phyloP scores from a whole-genome alignment of 768 basidiomycete species.

The Lactarius trivialis region DNA sequence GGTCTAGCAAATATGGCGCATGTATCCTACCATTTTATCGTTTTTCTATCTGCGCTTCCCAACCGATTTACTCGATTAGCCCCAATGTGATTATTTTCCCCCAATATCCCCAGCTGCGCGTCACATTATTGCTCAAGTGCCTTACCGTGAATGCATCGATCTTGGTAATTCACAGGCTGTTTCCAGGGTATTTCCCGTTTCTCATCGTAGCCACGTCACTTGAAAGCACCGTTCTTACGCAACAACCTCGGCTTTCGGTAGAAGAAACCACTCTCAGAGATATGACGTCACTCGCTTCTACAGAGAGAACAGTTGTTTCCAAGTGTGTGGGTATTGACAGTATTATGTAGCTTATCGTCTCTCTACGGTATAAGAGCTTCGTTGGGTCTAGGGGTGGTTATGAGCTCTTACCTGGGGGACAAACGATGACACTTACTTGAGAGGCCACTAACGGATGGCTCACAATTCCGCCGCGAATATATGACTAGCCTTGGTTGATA shows the following conservation, averaged over 20 bases:
- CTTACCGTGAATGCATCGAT: neutral
- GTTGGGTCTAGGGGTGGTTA: neutral
- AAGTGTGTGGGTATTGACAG: neutral
- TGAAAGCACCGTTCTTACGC: neutral
- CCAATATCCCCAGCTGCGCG: neutral
- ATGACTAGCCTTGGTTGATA: constrained; percentile 2
- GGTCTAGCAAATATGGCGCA: constrained; percentile 8
- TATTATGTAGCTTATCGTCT: neutral
- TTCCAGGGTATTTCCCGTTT: neutral
- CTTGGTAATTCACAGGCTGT: neutral
- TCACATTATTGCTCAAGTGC: neutral
- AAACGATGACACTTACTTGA: neutral
- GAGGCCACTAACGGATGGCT: neutral
- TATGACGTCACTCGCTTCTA: neutral
- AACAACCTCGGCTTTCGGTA: neutral
- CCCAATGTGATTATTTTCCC: neutral
- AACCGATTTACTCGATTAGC: constrained; percentile 3
- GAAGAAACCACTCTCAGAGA: neutral
- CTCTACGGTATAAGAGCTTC: neutral
- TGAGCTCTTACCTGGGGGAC: neutral
- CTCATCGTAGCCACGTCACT: constrained; percentile 9
- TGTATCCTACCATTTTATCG: neutral
- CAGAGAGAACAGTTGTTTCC: neutral
- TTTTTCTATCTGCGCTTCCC: neutral
- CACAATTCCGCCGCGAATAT: constrained; percentile 7